Percentiles rank a stretch among this genome's conserved stretches.
phyloP scores from a whole-genome alignment of 495 filamentous ascomycete species.

The Rhizodiscina lignyota region DNA sequence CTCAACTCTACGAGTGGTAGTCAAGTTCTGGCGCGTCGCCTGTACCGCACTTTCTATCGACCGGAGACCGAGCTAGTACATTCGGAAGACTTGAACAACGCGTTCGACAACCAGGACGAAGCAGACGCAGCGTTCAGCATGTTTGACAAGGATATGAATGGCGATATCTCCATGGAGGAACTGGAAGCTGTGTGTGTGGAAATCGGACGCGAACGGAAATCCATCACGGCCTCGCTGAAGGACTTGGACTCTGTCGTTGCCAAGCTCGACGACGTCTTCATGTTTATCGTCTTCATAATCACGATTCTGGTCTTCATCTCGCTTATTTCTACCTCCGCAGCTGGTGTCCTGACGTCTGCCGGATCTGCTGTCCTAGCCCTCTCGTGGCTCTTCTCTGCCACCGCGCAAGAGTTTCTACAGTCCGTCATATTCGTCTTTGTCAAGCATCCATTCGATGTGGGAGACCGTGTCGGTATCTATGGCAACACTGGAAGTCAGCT shows the following conservation, averaged over 20 bases:
- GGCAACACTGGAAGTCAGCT: conserved; percentile 67
- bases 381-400: conserved; percentile 82
- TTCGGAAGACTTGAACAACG: conserved; percentile 58
- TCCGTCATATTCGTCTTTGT: conserved; percentile 92
- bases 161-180: conserved; percentile 92
- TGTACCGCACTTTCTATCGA: conserved; percentile 80
- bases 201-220: conserved; percentile 86
- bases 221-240: conserved; percentile 85
- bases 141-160: conserved; percentile 95
- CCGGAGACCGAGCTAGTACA: conserved; percentile 59
- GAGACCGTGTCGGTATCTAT: conserved; percentile 82
- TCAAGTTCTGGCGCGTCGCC: conserved; percentile 72
- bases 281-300: conserved; percentile 69
- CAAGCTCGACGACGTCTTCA: conserved; percentile 74
- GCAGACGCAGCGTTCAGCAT: conserved; percentile 82
- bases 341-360: conserved; percentile 68
- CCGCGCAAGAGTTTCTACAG: conserved; percentile 84
- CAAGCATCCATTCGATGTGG: conserved; percentile 96
- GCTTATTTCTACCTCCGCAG: conserved; percentile 75
- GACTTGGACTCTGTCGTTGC: conserved; percentile 91
- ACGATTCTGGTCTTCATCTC: conserved; percentile 73
- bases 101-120: conserved; percentile 74
- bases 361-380: conserved; percentile 76
- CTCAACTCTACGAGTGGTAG: conserved; percentile 55
- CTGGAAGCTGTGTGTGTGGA: conserved; percentile 87